Percentiles rank a stretch among this genome's conserved stretches.
Conservation (phyloP, 1,284 basidiomycete species). For the Lentinula novae-zelandiae region DNA sequence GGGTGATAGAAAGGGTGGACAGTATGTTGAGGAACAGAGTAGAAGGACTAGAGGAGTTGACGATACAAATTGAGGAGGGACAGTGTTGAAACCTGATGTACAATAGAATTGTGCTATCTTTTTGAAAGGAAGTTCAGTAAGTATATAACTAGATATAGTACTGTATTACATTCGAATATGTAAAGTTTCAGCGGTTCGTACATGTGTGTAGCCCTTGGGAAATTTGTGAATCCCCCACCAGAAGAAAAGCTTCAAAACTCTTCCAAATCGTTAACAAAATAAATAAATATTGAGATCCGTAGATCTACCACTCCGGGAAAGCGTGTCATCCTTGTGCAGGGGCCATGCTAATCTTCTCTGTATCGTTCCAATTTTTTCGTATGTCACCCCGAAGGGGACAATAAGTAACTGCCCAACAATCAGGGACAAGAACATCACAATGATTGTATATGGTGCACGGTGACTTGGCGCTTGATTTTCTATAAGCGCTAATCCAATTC, state of each 20-base stretch:
- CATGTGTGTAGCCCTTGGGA: too few species aligned
- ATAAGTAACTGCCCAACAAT: background rate
- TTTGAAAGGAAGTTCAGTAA: too few species aligned
- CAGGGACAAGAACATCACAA: background rate
- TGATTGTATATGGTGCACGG: slow-evolving; percentile 7
- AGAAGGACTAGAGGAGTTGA: slow-evolving; percentile 79
- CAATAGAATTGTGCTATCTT: background rate
- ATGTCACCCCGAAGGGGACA: slow-evolving; percentile 45
- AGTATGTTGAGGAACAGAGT: slow-evolving; percentile 67
- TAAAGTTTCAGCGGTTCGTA: too few species aligned
- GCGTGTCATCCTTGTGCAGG: slow-evolving; percentile 50
- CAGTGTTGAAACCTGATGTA: background rate
- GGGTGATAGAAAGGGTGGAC: slow-evolving; percentile 75
- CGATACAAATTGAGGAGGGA: slow-evolving; percentile 71
- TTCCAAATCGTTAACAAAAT: slow-evolving; percentile 21
- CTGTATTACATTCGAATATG: too few species aligned
- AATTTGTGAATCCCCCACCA: too few species aligned
- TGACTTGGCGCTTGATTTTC: background rate
- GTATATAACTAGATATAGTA: too few species aligned
- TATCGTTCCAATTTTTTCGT: slow-evolving; percentile 45
- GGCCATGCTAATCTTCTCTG: slow-evolving; percentile 50
- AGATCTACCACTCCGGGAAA: slow-evolving; percentile 46
- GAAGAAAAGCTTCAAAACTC: too few species aligned
- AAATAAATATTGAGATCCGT: slow-evolving; percentile 43
- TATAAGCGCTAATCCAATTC: too few species aligned